Evolutionary conservation across 2,329 filamentous ascomycete species (phyloP), one percentile per base, ranked within the genome.

Genomic region (Drechslera avenae): DNA sequence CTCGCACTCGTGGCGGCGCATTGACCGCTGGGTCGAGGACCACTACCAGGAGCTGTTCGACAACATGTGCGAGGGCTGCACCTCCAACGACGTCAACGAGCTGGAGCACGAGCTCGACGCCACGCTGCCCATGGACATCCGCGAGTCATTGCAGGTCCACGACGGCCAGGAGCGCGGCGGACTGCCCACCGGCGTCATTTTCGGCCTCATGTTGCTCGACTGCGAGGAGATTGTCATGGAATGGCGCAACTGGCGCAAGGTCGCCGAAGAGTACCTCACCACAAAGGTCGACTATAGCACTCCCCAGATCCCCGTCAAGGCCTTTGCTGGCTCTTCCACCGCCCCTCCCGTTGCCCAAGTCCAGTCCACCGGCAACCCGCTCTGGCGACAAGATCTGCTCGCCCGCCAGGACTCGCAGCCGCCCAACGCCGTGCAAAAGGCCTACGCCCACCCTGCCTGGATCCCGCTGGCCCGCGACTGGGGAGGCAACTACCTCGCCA

Each of bases 141-240:
- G 94, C 63, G 92, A 99, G 67, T 97, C 94, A 2, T 78, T 97
- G 65, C 86, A 89, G 78, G 75, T 91, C 45, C 94, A 99, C 73
- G 94, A 99, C 68, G 94, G 94, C n/a, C 94, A 99, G 75, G 94
- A 99, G 76, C 88, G 94, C 58, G 90, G 91, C 56, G 94, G 94
- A 57, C 82, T 83, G 50, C 94, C 94, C 1, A 97, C 93, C 0
- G 94, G 94, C 57, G 88, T 97, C 61, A 85, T 99, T 54, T 97
- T 99, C 66, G 85, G 92, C 53, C 88, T 86, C 71, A 99, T 99
- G 94, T 78, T 99, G 57, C 84, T 99, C 50, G 94, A 99, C 74
- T 97, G 94, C 69, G 94, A 99, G 74, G 94, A 99, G 71, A 96
- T 99, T 63, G 88, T 96, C 17, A 91, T 97, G 73, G 94, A 99